These are phyloP conservation scores for Suillus ampliporus DNA, from an alignment of 768 basidiomycete genomes.

Conservation along the genomic window DNA sequence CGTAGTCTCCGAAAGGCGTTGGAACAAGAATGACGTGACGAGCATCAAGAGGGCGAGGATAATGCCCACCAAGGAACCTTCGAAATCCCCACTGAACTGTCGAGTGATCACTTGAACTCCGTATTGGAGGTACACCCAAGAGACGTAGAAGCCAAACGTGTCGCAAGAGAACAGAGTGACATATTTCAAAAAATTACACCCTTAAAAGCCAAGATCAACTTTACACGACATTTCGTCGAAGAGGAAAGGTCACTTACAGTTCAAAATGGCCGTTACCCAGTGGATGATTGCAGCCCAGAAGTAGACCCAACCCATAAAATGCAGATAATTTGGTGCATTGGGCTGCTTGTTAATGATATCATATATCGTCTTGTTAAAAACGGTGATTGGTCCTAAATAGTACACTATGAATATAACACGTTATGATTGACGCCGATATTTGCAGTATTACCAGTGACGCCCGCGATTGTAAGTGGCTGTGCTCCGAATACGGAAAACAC, in stretches of 20 bases:
- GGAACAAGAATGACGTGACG: constrained; percentile 74
- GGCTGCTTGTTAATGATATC: constrained; percentile 64
- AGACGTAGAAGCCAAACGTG: constrained; percentile 92
- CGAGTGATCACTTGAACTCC: constrained; percentile 84
- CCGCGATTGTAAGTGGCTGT: constrained; percentile 91
- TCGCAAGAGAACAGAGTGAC: constrained; percentile 92
- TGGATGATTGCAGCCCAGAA: constrained; percentile 88
- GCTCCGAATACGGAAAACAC: constrained; percentile 87
- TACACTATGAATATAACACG: constrained; percentile 8
- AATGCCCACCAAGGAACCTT: constrained; percentile 65
- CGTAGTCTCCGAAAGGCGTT: constrained; percentile 60
- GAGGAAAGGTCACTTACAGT: constrained; percentile 54
- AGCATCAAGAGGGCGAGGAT: constrained; percentile 84
- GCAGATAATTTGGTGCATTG: constrained; percentile 76
- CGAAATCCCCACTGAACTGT: constrained; percentile 54
- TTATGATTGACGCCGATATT: constrained; percentile 5
- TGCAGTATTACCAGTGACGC: constrained; percentile 80
- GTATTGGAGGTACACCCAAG: constrained; percentile 90
- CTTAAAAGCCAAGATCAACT: constrained; percentile 40
- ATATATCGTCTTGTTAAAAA: constrained; percentile 90
- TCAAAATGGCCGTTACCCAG: constrained; percentile 80
- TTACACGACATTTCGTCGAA: constrained; percentile 3
- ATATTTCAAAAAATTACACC: constrained; percentile 84
- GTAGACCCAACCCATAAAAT: constrained; percentile 93
- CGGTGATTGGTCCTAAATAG: constrained; percentile 80